phyloP scores from a whole-genome alignment of 2,329 filamentous ascomycete genomes.

The Acrodontium crateriforme region DNA sequence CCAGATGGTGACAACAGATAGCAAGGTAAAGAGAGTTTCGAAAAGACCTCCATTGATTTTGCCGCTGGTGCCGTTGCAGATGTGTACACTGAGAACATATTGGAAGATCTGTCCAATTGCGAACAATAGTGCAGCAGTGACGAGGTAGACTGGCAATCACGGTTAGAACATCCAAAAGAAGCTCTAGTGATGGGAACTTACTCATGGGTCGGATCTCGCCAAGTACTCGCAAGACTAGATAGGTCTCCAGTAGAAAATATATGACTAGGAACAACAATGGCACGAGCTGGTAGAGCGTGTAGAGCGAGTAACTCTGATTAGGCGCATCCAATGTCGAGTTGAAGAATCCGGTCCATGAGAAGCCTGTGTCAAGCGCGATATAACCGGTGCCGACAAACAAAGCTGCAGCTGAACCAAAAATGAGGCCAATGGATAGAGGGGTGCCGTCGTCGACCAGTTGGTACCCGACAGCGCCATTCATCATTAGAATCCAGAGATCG shows the following conservation, averaged over 20 bases:
- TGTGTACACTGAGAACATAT: slow-evolving; percentile 81
- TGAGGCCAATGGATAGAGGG: slow-evolving; percentile 62
- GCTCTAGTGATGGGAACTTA: slow-evolving; percentile 28
- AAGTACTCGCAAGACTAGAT: slow-evolving; percentile 73
- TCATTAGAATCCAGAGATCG: slow-evolving; percentile 76
- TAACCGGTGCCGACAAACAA: slow-evolving; percentile 88
- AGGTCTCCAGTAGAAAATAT: slow-evolving; percentile 70
- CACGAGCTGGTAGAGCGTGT: slow-evolving; percentile 82
- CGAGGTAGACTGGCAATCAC: slow-evolving; percentile 54
- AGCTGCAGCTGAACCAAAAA: slow-evolving; percentile 53
- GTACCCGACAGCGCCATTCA: slow-evolving; percentile 86
- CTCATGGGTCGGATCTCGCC: slow-evolving; percentile 84
- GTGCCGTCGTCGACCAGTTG: slow-evolving; percentile 92
- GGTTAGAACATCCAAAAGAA: slow-evolving; percentile 5
- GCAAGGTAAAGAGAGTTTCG: slow-evolving; percentile 79
- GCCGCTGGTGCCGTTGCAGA: slow-evolving; percentile 69
- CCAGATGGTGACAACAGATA: slow-evolving; percentile 75
- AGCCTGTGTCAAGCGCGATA: slow-evolving; percentile 87
- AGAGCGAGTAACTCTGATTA: slow-evolving; percentile 67
- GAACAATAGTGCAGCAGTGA: slow-evolving; percentile 63
- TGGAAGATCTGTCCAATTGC: slow-evolving; percentile 91
- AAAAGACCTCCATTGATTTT: slow-evolving; percentile 91
- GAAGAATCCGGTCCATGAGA: slow-evolving; percentile 71
- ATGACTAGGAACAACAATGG: slow-evolving; percentile 80
- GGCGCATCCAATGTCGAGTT: slow-evolving; percentile 35